A percentile compares a stretch with the other conserved stretches of the same genome.
Evolutionary conservation across 108 stramenopile species (phyloP).

Genomic region (Aurantiochytrium sp.): DNA sequence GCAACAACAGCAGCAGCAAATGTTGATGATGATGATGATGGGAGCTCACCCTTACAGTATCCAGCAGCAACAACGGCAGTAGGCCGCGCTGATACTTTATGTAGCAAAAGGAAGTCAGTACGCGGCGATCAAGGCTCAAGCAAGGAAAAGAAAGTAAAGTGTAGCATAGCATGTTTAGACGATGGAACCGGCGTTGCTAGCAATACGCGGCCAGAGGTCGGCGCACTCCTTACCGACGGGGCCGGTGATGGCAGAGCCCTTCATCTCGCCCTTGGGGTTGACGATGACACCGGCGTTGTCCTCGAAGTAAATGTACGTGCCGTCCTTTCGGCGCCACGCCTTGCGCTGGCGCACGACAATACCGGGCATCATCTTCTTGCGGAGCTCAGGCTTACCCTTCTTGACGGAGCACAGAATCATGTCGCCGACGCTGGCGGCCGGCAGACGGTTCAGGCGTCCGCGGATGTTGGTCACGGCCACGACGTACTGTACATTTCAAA

Average conservation of each 20-base stretch:
- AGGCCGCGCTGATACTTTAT: too few relatives aligned
- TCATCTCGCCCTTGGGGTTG: constrained; percentile 99
- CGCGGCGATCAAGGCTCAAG: background rate
- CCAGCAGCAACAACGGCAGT: too few relatives aligned
- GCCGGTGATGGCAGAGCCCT: constrained; percentile 96
- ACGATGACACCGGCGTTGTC: constrained; percentile 99
- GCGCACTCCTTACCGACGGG: constrained; percentile 99
- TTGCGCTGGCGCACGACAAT: constrained; percentile 98
- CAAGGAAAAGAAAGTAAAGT: background rate
- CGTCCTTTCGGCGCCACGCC: constrained; percentile 98
- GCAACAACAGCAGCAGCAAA: background rate
- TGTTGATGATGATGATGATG: too few relatives aligned
- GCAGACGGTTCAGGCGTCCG: constrained; percentile 94
- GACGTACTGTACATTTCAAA: constrained; percentile 58
- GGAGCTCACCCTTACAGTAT: too few relatives aligned
- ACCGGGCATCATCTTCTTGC: constrained; percentile 99
- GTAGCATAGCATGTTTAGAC: constrained; percentile 61
- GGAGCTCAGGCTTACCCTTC: constrained; percentile 99
- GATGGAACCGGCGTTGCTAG: constrained; percentile 93
- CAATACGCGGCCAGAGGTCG: constrained; percentile 99
- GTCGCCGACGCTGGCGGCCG: constrained; percentile 91
- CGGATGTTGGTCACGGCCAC: constrained; percentile 97
- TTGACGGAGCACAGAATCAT: constrained; percentile 98
- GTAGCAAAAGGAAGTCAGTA: too few relatives aligned
- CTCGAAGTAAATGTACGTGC: constrained; percentile 98